Evolutionary conservation across 2,329 filamentous ascomycete genomes (phyloP), one percentile per base, ranked within the genome.

Genomic region (Pestalotiopsis sp.): DNA sequence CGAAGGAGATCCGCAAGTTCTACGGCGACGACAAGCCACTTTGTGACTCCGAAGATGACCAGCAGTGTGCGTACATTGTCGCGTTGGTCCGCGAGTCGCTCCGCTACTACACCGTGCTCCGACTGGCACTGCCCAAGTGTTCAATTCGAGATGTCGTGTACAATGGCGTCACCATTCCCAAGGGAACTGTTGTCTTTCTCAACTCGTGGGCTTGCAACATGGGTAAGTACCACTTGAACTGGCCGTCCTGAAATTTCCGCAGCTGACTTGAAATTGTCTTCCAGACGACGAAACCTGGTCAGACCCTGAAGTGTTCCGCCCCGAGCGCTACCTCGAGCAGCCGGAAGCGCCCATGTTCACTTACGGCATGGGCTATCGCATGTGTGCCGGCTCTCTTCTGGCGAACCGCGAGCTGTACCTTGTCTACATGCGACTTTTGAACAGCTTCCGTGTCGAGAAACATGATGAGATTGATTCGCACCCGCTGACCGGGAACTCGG

Each of bases 181-280:
- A 86, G 58, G 89, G 89, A 0, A 90, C 88, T 1, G 86, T 90
- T 0, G 83, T 91, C 40, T 92, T 91, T 75, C 79, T 92, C 20
- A 92, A 92, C 68, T 87, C 89, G 0, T 91, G 89, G 89, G 89
- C 89, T 2, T 91, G 90, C 73, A 91, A 92, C 70, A 90, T 90
- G 87, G 89, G 88, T 89, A 20, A 56, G 40, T 60, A 14, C 13
- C 11, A 31, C 1, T 31, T 27, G 13, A 1, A 14, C 3, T 27
- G 14, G 5, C 9, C 11, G 20, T 59, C 1, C 2, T 59, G 20
- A 27, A 31, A n/a, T 7, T 17, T 23, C 11, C 4, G 31, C 25
- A 14, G 25, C 57, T 27, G 23, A 60, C 20, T 9, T 60, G 20
- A 3, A 13, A 3, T 17, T 38, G 17, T 63, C 6, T 7, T 5